These are phyloP conservation scores for Penicillium sp. DNA, from an alignment of 2,329 filamentous ascomycete genomes.

Conservation along the genomic window DNA sequence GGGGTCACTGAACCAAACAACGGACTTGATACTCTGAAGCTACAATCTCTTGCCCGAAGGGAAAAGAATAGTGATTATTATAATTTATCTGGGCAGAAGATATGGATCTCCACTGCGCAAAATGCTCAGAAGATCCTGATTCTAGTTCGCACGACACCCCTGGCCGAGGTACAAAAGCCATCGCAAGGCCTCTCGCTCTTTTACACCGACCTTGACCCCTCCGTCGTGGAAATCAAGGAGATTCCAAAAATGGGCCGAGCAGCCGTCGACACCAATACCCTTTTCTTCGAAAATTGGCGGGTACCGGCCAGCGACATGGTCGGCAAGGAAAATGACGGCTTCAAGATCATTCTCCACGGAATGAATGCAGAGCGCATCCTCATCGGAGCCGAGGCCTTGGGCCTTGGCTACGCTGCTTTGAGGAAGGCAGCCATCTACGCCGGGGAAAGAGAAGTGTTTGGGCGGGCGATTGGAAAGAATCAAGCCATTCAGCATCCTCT, in stretches of 20 bases:
- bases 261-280: constrained; percentile 45
- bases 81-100: constrained; percentile 41
- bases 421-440: constrained; percentile 48
- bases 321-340: constrained; percentile 45
- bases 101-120: constrained; percentile 49
- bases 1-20: constrained; percentile 46
- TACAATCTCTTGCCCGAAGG: constrained; percentile 38
- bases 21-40: constrained; percentile 44
- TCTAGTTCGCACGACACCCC: constrained; percentile 42
- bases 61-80: constrained; percentile 34
- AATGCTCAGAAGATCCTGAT: constrained; percentile 46
- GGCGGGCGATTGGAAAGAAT: constrained; percentile 55
- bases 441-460: constrained; percentile 51
- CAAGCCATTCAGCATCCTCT: constrained; percentile 58
- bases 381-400: constrained; percentile 43
- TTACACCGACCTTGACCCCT: constrained; percentile 44
- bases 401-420: constrained; percentile 47
- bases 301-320: constrained; percentile 42
- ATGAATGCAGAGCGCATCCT: constrained; percentile 42
- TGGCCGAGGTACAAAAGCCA: constrained; percentile 43
- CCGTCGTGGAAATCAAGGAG: constrained; percentile 41
- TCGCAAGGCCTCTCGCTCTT: constrained; percentile 47
- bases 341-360: constrained; percentile 45
- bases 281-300: constrained; percentile 47
- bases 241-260: constrained; percentile 49